phyloP scores from a whole-genome alignment of 805 yeast species.

The Saccharomycopsis sp. region DNA sequence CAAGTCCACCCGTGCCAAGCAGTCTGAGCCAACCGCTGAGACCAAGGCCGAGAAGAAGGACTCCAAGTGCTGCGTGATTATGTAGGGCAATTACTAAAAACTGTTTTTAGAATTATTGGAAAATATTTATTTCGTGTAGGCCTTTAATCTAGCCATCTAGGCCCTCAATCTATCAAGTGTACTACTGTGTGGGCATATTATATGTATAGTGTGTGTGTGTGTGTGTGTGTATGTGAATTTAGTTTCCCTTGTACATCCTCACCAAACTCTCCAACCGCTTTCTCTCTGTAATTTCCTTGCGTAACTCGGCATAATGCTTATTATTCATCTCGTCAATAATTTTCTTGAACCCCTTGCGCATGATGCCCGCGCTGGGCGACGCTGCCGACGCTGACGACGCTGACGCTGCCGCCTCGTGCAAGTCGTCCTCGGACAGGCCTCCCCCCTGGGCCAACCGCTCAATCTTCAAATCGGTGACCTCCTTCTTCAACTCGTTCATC shows the following conservation, averaged over 20 bases:
- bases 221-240: background rate
- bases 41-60: conserved; percentile 1
- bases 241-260: conserved; percentile 20
- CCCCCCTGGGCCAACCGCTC: conserved; percentile 27
- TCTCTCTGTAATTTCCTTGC: conserved; percentile 33
- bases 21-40: no score
- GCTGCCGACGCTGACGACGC: background rate
- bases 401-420: background rate
- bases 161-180: background rate
- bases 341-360: conserved; percentile 21
- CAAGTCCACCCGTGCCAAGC: background rate
- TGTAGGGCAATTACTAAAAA: background rate
- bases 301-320: conserved; percentile 36
- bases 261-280: conserved; percentile 26
- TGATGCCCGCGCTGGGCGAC: conserved; percentile 18
- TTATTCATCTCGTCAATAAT: conserved; percentile 35
- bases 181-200: background rate
- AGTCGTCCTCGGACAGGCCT: background rate
- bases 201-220: background rate
- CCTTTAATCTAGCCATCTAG: no score
- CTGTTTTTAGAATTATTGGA: no score
- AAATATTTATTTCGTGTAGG: no score
- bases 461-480: conserved; percentile 31
- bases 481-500: conserved; percentile 32
- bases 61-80: background rate